Conservation (phyloP, 2,329 filamentous ascomycete genomes). For the Fusarium armeniacum region DNA sequence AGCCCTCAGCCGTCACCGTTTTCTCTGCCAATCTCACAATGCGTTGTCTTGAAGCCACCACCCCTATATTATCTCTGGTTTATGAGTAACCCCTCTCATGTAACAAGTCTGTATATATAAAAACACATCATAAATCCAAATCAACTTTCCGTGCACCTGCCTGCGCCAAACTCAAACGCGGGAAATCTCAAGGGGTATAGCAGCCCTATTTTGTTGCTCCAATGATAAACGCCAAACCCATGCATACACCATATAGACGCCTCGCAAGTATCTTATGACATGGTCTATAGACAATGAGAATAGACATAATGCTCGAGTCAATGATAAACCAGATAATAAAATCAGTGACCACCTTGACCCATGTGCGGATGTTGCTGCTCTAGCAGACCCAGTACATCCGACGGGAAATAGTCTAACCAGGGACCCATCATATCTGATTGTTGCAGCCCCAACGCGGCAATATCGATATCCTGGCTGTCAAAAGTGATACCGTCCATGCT, state of each 20-base stretch:
- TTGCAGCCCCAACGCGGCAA: slow-evolving; percentile 71
- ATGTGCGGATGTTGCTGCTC: slow-evolving; percentile 54
- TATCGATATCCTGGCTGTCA: slow-evolving; percentile 82
- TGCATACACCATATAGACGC: slow-evolving; percentile 15
- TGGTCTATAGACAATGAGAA: slow-evolving; percentile 3
- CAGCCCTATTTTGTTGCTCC: slow-evolving; percentile 29
- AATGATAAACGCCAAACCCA: slow-evolving; percentile 31
- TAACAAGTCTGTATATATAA: neutral
- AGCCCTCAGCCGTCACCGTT: too few species aligned
- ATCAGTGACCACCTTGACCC: slow-evolving; percentile 44
- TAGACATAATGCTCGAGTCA: slow-evolving; percentile 6
- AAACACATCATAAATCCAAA: slow-evolving; percentile 12
- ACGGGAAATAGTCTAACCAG: slow-evolving; percentile 81
- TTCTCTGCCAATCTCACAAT: neutral
- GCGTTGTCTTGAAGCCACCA: neutral
- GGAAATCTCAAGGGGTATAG: slow-evolving; percentile 29
- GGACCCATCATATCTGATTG: slow-evolving; percentile 75
- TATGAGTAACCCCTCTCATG: neutral
- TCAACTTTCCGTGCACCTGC: slow-evolving; percentile 8
- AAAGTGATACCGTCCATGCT: slow-evolving; percentile 74
- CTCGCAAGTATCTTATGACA: slow-evolving; percentile 20
- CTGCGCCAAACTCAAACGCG: slow-evolving; percentile 31
- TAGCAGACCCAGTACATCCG: slow-evolving; percentile 73
- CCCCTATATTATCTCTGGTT: neutral
- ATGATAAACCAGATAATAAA: neutral